Base-by-base conservation (phyloP, 2,329 filamentous ascomycete species). In the Graphium sp. region DNA sequence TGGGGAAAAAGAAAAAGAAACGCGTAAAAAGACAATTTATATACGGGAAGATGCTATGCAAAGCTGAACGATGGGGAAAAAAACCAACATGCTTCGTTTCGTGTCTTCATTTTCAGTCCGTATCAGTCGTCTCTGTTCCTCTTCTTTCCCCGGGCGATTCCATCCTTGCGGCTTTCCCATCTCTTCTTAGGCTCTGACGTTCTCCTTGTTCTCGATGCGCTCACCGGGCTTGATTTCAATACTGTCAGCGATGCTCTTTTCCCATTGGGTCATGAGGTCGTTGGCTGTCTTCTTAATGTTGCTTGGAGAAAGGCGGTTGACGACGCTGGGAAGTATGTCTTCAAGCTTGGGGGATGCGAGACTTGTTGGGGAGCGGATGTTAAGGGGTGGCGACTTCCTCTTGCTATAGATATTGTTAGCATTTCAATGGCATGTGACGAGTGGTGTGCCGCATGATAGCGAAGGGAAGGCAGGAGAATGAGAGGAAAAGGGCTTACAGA, bases 211-310 rank as follows among this genome's bases (percentile, higher is more conserved):
- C 23, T 27, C 24, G 6, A 16, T 24, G 3, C 9, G 22, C 22
- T 18, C 29, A 5, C 21, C 18, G n/a, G 29, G 18, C 24, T 18
- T 32, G 16, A n/a, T 24, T 23, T 12, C 19, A 15, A 12, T n/a
- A 15, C 32, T 47, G 64, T 56, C 19, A 70, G 60, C 3, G 66
- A 85, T 56, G 38, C 69, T 80, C 49, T 73, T 81, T 55, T 95
- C 87, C 81, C 83, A 92, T 46, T 93, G 84, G 37, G 74, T 78
- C 71, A 94, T 83, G 32, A 93, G 61, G 36, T 77, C 79, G 20
- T 74, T 79, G n/a, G 85, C 81, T 1, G 81, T 87, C 21, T 73
- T 68, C 46, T 83, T 81, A 39, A 94, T 56, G 41, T 82, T 84
- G 39, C 72, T 74, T 0, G 84, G 79, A 7, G 71, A 67, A 23